Conservation (phyloP, 2,329 filamentous ascomycete genomes). For the Gremmenia infestans region DNA sequence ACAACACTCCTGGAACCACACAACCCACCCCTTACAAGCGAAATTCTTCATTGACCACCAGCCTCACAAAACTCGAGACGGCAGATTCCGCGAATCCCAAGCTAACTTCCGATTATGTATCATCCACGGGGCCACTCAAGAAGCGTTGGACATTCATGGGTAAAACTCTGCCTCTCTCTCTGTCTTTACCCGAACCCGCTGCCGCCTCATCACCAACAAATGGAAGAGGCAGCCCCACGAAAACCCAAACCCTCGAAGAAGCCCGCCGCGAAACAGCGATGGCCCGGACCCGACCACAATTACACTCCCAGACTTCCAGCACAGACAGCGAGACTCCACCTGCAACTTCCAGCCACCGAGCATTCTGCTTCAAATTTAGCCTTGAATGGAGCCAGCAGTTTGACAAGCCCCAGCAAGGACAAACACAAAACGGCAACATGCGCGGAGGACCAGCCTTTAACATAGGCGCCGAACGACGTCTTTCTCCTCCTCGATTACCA, state of each 20-base stretch:
- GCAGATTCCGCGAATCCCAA: conserved; percentile 15
- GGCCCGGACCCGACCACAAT: conserved; percentile 34
- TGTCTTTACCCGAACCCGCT: conserved; percentile 16
- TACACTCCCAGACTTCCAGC: conserved; percentile 47
- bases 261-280: conserved; percentile 46
- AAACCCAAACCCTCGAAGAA: conserved; percentile 46
- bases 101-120: conserved; percentile 13
- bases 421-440: conserved; percentile 2
- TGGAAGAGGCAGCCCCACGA: conserved; percentile 28
- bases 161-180: conserved; percentile 52
- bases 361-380: conserved; percentile 69
- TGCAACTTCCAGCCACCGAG: conserved; percentile 38
- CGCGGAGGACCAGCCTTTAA: conserved; percentile 8
- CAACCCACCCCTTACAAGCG: conserved; percentile 23
- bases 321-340: conserved; percentile 50
- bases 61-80: conserved; percentile 12
- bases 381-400: conserved; percentile 56
- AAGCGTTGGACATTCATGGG: conserved; percentile 60
- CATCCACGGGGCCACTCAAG: conserved; percentile 35
- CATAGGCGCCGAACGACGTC: conserved; percentile 45
- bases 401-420: conserved; percentile 28
- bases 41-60: conserved; percentile 20
- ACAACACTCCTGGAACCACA: conserved; percentile 6
- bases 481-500: conserved; percentile 65
- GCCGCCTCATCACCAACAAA: conserved; percentile 8